Evolutionary conservation across 331 rosid genomes (phyloP).

Genomic region (Dryas integrifolia): DNA sequence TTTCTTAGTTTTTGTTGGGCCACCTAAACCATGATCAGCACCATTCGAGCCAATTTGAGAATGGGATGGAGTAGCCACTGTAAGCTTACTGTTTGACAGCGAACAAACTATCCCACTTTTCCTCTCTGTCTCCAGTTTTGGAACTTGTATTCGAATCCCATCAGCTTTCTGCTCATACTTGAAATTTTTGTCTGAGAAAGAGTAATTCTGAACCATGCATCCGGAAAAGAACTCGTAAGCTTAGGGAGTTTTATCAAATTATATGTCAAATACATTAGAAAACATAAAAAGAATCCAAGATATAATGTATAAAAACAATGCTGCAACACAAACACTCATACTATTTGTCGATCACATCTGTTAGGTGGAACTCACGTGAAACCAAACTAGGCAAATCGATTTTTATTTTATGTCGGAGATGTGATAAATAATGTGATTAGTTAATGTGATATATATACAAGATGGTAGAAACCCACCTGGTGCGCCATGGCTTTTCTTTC

Average conservation of each 20-base stretch:
- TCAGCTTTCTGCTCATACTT: slow-evolving; percentile 11
- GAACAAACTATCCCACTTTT: neutral
- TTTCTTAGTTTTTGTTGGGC: neutral
- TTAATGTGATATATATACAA: neutral
- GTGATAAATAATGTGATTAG: neutral
- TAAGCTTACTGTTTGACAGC: neutral
- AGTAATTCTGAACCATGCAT: slow-evolving; percentile 3
- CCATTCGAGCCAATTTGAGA: neutral
- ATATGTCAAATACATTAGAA: neutral
- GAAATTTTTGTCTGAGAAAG: slow-evolving; percentile 11
- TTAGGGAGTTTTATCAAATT: neutral
- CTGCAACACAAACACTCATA: neutral
- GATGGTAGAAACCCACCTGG: neutral
- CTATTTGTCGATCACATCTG: no score
- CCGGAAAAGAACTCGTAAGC: neutral
- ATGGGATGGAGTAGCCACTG: neutral
- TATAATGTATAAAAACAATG: no score
- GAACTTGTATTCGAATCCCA: slow-evolving; percentile 14
- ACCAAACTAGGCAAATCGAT: no score
- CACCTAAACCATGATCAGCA: neutral
- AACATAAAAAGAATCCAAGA: neutral
- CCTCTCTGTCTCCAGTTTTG: neutral
- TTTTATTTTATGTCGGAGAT: neutral
- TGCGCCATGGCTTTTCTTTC: neutral
- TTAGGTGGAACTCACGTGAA: no score